Evolutionary conservation across 495 filamentous ascomycete species (phyloP), one percentile per base, ranked within the genome.

Genomic region (Annulohypoxylon moriforme): DNA sequence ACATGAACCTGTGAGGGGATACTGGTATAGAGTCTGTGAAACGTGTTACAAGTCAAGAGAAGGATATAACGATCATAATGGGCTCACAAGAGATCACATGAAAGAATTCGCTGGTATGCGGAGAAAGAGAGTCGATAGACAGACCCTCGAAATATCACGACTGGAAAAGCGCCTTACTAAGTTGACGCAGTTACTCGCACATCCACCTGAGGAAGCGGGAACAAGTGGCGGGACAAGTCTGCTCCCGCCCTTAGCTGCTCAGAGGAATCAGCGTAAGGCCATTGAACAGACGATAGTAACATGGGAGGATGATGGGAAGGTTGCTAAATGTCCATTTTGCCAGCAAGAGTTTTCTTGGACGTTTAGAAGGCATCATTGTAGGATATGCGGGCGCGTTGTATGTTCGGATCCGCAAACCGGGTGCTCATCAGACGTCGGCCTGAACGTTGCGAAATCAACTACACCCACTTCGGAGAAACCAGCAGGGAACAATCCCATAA

Each of bases 11-110:
- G 91, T 97, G 0, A 82, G 96, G 68, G 96, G 96, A 1, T 85
- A 94, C 62, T 99, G 96, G 96, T 96, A 92, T 75, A 81, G 96
- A 33, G 94, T 97, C 4, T 99, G 96, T 77, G 96, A 98, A 80
- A 98, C 96, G 25, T 99, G 96, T 79, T 99, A 95, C 81, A 98
- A 97, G 82, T 96, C 93, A 18, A 86, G 96, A 68, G 93, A 94
- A 36, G 96, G 96, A 2, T 99, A 98, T 79, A 97, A 94, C 76
- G 95, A 98, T 74, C 92, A 94, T 69, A 87, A 87, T 60, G 94
- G 90, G 2, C 70, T 91, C 3, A 80, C 85, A 42, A 83, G 90
- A 61, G 90, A 95, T 72, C 92, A 93, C 68, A 95, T 87, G 1
- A 79, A 82, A 16, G 83, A 81, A 0, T 98, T 99, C 71, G 78